A percentile compares a stretch with the other conserved stretches of the same genome.
Evolutionary conservation across 2,329 filamentous ascomycete species (phyloP).

Genomic region (Immersiporthe knoxdaviesiana): DNA sequence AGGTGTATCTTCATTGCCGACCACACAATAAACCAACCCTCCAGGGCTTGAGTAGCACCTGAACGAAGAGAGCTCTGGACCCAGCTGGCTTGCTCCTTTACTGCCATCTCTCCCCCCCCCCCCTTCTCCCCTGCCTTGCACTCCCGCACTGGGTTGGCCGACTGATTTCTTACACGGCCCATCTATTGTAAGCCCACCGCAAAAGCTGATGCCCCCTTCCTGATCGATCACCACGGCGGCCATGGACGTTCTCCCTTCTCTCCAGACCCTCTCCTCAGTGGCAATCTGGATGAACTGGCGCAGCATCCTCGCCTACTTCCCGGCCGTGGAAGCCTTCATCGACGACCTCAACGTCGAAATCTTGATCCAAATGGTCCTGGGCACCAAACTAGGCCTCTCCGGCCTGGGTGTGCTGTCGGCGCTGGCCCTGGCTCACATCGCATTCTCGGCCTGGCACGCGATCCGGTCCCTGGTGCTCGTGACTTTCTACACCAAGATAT

Average conservation of each 20-base stretch:
- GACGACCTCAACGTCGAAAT: conserved; percentile 13
- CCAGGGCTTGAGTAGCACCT: background rate
- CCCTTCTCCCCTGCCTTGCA: background rate
- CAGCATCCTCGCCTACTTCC: conserved; percentile 25
- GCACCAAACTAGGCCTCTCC: conserved; percentile 17
- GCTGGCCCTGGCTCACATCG: conserved; percentile 7
- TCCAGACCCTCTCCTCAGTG: conserved; percentile 21
- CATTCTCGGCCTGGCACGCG: conserved; percentile 13
- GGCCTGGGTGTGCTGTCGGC: conserved; percentile 8
- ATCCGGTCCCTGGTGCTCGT: conserved; percentile 5
- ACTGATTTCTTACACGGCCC: background rate
- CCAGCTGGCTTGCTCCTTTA: background rate
- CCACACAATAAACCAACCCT: background rate
- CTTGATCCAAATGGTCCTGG: conserved; percentile 12
- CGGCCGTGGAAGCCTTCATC: conserved; percentile 14
- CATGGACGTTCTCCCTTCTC: conserved; percentile 22
- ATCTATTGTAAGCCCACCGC: background rate
- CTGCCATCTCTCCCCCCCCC: background rate
- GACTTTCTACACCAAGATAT: conserved; percentile 23
- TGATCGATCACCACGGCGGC: background rate
- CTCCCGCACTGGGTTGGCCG: background rate
- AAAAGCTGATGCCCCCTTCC: background rate
- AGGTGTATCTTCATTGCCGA: background rate
- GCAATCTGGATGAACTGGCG: conserved; percentile 28
- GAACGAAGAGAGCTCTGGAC: background rate